phyloP scores from a whole-genome alignment of 176 grass and related monocot genomes.

The Cocos nucifera region DNA sequence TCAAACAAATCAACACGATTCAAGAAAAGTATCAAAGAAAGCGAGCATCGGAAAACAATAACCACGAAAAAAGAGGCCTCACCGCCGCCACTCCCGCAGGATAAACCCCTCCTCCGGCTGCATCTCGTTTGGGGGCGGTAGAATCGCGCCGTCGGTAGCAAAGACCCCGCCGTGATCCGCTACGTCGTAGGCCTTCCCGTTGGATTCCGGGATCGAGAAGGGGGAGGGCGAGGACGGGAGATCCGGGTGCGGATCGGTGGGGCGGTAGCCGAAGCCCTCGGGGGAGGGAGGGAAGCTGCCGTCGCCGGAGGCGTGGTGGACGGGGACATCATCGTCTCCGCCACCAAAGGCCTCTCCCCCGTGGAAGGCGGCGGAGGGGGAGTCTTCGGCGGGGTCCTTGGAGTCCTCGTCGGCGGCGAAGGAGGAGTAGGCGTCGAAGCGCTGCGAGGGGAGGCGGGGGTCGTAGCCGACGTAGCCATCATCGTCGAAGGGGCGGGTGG shows the following conservation, averaged over 20 bases:
- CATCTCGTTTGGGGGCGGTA: constrained; percentile 66
- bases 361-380: constrained; percentile 13
- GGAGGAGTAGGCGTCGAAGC: constrained; percentile 11
- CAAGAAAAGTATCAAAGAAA: no score
- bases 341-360: background rate
- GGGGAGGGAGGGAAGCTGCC: constrained; percentile 48
- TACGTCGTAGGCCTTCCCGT: constrained; percentile 20
- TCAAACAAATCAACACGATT: no score
- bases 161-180: constrained; percentile 19
- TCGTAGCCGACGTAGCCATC: background rate
- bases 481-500: background rate
- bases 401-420: background rate
- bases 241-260: constrained; percentile 2
- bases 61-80: constrained; percentile 2
- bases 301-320: constrained; percentile 16
- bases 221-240: constrained; percentile 24
- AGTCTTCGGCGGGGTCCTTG: background rate
- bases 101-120: constrained; percentile 47
- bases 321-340: constrained; percentile 3
- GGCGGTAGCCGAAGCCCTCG: constrained; percentile 26
- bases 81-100: constrained; percentile 84
- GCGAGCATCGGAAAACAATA: no score
- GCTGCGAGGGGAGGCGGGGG: constrained; percentile 13
- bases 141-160: constrained; percentile 30
- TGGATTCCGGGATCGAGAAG: constrained; percentile 39